Evolutionary conservation across 2,329 filamentous ascomycete genomes (phyloP), one percentile per base, ranked within the genome.

Genomic region (Fusarium sp.): DNA sequence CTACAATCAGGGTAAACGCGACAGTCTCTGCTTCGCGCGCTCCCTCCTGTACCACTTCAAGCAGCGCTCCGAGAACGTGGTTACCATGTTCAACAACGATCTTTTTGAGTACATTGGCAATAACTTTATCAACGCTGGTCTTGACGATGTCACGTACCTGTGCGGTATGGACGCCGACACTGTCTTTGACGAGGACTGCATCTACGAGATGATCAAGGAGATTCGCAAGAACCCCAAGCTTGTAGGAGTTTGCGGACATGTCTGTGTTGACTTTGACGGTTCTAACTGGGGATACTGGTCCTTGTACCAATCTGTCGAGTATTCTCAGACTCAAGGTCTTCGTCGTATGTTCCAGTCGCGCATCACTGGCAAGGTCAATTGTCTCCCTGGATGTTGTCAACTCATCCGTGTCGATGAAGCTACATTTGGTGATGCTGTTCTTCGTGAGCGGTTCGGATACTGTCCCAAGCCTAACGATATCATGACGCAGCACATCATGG

Each of bases 31-130:
- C 67, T 80, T 85, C n/a, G 81, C 80, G 3, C 82, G 84, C 1
- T 85, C 83, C 1, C 82, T 86, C 46, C 72, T 85, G 7, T 82
- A 83, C 67, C 82, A 85, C 67, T 86, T 82, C 78, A 81, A 84
- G 65, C 73, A 78, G 49, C 81, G 83, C 6, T 78, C 79, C 3
- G 76, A 79, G 45, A 80, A 80, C 13, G 76, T 80, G 4, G 76
- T 82, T 28, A 83, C 83, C 55, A 82, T 84, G 74, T 85, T 86
- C 72, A 82, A 80, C 71, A 80, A 81, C 27, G 80, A 81, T 13
- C 75, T 84, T 4, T 84, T 84, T 37, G 77, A 78, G 60, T 75
- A 81, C 41, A 76, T 84, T 34, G 80, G 81, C 40, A 77, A 76
- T 45, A 79, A 76, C 54, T 77, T 84, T 10, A 67, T 81, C 7